Percentiles rank a stretch among this genome's conserved stretches.
These are phyloP conservation scores for Lecanosticta acicola DNA, from an alignment of 2,329 filamentous ascomycete species.

Conservation along the genomic window DNA sequence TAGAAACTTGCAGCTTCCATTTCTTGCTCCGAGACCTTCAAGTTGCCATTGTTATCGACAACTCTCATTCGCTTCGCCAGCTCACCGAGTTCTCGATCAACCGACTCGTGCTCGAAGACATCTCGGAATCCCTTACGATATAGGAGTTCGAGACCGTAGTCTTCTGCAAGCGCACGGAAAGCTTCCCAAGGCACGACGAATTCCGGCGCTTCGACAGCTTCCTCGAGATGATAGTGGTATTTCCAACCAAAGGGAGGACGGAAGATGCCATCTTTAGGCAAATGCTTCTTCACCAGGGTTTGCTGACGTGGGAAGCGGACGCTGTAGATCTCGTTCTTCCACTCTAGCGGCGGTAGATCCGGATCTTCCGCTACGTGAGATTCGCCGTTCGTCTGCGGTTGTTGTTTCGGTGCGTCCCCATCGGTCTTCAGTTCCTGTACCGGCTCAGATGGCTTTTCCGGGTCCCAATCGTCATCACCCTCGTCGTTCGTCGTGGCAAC, in stretches of 20 bases:
- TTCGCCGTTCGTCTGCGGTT: slow-evolving; percentile 11
- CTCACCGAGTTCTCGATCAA: slow-evolving; percentile 72
- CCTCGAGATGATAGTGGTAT: slow-evolving; percentile 92
- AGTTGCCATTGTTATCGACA: slow-evolving; percentile 56
- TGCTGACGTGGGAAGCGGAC: slow-evolving; percentile 75
- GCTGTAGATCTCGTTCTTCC: slow-evolving; percentile 89
- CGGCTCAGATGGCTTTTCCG: slow-evolving; percentile 43
- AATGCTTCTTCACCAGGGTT: slow-evolving; percentile 23
- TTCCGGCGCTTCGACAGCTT: slow-evolving; percentile 94
- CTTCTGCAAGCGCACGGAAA: slow-evolving; percentile 89
- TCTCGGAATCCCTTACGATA: slow-evolving; percentile 89
- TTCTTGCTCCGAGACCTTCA: slow-evolving; percentile 77
- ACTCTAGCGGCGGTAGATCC: slow-evolving; percentile 52
- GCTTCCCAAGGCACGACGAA: slow-evolving; percentile 98
- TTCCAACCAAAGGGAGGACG: slow-evolving; percentile 95
- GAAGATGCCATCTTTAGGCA: slow-evolving; percentile 79
- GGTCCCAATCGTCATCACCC: slow-evolving; percentile 34
- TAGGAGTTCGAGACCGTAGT: slow-evolving; percentile 92
- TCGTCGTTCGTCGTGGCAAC: slow-evolving; percentile 26
- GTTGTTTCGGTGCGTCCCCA: slow-evolving; percentile 16
- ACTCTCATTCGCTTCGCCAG: slow-evolving; percentile 96
- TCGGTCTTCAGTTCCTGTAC: slow-evolving; percentile 26
- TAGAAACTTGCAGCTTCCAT: slow-evolving; percentile 90
- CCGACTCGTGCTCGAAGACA: slow-evolving; percentile 87
- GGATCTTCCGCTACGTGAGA: slow-evolving; percentile 6